Evolutionary conservation across 169 alveolate genomes (phyloP).

Genomic region (Plasmodium relictum): DNA sequence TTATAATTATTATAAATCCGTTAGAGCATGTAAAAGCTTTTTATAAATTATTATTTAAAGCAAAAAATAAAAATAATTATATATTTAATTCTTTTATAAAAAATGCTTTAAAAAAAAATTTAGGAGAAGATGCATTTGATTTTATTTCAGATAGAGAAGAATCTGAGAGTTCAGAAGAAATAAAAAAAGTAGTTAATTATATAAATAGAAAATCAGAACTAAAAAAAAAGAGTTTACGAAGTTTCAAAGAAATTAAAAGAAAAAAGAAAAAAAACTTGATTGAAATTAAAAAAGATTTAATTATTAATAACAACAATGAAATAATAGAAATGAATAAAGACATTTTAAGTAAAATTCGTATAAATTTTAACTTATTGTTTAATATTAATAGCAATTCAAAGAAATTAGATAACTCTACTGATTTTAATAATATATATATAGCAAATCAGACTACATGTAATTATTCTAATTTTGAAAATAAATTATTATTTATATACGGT

Average conservation of each 20-base stretch:
- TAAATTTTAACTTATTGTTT: conserved; percentile 14
- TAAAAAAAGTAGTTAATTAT: conserved; percentile 15
- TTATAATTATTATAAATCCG: conserved; percentile 57
- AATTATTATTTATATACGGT: conserved; percentile 62
- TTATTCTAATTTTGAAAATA: conserved; percentile 14
- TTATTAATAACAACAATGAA: conserved; percentile 35
- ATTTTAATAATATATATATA: neutral
- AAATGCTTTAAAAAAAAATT: conserved; percentile 15
- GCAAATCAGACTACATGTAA: neutral
- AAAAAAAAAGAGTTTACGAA: neutral
- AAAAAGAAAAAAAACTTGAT: conserved; percentile 12
- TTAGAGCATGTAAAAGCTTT: conserved; percentile 7
- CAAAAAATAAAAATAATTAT: conserved; percentile 65
- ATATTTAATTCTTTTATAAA: conserved; percentile 43
- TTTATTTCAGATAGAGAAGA: neutral
- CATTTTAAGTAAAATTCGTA: conserved; percentile 7
- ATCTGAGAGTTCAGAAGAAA: conserved; percentile 30
- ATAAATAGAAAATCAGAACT: conserved; percentile 15
- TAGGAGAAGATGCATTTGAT: neutral
- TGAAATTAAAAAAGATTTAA: conserved; percentile 42
- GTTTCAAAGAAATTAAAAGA: neutral
- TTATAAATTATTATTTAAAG: conserved; percentile 59
- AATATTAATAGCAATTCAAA: conserved; percentile 19
- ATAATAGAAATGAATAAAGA: conserved; percentile 16
- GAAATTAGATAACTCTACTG: neutral